Conservation (phyloP, 345 rosid genomes). For the Noccaea bulbosa region DNA sequence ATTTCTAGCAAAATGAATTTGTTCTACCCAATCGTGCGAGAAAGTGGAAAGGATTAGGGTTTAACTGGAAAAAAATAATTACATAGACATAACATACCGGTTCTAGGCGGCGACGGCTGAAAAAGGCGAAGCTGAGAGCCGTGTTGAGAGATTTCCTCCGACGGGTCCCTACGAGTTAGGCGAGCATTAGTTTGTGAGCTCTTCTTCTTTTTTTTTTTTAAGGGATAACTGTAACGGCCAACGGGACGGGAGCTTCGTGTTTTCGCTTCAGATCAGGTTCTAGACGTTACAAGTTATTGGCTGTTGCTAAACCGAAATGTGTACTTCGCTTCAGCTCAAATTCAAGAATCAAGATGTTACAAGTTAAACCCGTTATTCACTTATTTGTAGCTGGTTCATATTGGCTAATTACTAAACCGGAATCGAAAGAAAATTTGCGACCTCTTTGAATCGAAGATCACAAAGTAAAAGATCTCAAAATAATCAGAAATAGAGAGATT, state of each 20-base stretch:
- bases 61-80: not conserved
- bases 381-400: too few relatives aligned
- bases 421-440: not conserved
- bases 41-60: conserved; percentile 23
- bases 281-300: too few relatives aligned
- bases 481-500: conserved; percentile 7
- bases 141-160: conserved; percentile 19
- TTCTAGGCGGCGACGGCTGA: conserved; percentile 13
- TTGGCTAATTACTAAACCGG: not conserved
- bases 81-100: not conserved
- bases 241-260: too few relatives aligned
- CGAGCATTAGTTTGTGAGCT: not conserved
- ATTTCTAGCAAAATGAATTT: not conserved
- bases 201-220: not conserved
- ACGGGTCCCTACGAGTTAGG: conserved; percentile 13
- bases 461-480: not conserved
- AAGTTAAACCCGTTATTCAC: not conserved
- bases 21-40: conserved; percentile 17
- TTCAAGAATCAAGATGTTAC: not conserved
- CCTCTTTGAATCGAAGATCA: not conserved
- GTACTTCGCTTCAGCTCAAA: conserved; percentile 7
- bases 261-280: too few relatives aligned
- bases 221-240: too few relatives aligned
- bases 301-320: too few relatives aligned
- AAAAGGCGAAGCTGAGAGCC: conserved; percentile 20